Evolutionary conservation across 2,329 filamentous ascomycete genomes (phyloP), one percentile per base, ranked within the genome.

Genomic region (Exophiala oligosperma): DNA sequence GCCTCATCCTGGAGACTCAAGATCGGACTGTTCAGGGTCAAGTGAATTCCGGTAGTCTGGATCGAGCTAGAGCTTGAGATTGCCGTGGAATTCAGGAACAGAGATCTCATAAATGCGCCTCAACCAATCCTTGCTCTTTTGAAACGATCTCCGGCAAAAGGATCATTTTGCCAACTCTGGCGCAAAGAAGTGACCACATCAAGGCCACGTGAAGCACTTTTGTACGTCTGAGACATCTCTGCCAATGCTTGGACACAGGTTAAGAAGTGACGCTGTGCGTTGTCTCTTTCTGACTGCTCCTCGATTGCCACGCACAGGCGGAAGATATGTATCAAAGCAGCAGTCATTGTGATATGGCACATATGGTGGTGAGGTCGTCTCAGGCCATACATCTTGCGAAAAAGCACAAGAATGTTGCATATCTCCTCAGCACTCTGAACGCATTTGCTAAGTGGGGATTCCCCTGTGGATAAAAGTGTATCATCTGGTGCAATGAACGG

Each of bases 181-280:
- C 56, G 40, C 1, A 59, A 26, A 12, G 54, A 58, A 5, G 57
- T 61, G 38, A 65, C 51, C 21, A 65, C 53, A 12, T 65, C 63
- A 9, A 63, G 52, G 1, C 58, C 63, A 12, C 63, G 58, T 1
- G 60, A 54, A 2, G 58, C 58, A 38, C 59, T 63, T 35, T 57
- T 56, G 50, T 63, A 65, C 1, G 61, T 60, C 17, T 63, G 61
- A 23, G 58, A 61, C 35, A 65, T 63, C 40, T 63, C 63, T 14
- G 49, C 58, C 3, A 65, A 48, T 2, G 55, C 55, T 38, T 65
- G 63, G 24, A 60, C 57, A 41, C 63, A 63, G 12, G 49, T 52
- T 4, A 56, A 23, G 17, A 77, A 52, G 68, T 80, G 40, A 71
- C 70, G 41, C 67, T 79, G 43, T 69, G 72, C 58, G 81, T 74